Base-by-base conservation (phyloP, 78 protist species). In the Dictyostelium brefeldianum region DNA sequence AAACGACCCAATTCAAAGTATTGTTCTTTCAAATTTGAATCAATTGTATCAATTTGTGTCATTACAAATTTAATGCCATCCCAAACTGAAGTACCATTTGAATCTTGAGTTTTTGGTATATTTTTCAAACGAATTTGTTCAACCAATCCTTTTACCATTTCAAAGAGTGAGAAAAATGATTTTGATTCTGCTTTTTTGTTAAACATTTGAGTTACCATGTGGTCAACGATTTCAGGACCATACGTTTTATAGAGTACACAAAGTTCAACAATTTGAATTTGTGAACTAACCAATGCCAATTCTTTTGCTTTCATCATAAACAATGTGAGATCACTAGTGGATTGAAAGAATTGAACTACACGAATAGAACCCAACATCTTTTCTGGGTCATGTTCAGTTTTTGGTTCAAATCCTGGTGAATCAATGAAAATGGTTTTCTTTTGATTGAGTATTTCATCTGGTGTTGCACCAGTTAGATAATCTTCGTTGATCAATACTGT, bases 271-370 rank as follows among this genome's bases (percentile, higher is more conserved):
- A 87, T 87, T 77, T 87, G 93, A 41, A 87, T 77, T 57, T 87
- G 93, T 10, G 93, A 80, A 0, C 84, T 77, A 4, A 87, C 93
- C 78, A 87, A 87, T 29, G 93, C 81, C 22, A 87, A 47, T 9
- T 87, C 81, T 41, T 87, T 87, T 9, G 93, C 93, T 17, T 80
- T 80, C 93, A 87, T 87, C 93, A 87, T 87, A 78, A 87, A 87
- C 36, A 87, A 64, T 29, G 93, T 87, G 22, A 87, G 17, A 64
- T 87, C 93, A 64, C 81, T 70, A 1, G 93, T 87, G 48, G 93
- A 87, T 18, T 87, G 81, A 65, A 87, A 87, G 84, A 87, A 87
- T 77, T 87, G 93, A 46, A 87, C 81, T 3, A 87, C 70, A 46
- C 81, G 79, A 10, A 87, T 87, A 36, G 74, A 77, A 14, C 93